A percentile compares a stretch with the other conserved stretches of the same genome.
Conservation (phyloP, 2,329 filamentous ascomycete genomes). For the Trichoderma aggressivum region DNA sequence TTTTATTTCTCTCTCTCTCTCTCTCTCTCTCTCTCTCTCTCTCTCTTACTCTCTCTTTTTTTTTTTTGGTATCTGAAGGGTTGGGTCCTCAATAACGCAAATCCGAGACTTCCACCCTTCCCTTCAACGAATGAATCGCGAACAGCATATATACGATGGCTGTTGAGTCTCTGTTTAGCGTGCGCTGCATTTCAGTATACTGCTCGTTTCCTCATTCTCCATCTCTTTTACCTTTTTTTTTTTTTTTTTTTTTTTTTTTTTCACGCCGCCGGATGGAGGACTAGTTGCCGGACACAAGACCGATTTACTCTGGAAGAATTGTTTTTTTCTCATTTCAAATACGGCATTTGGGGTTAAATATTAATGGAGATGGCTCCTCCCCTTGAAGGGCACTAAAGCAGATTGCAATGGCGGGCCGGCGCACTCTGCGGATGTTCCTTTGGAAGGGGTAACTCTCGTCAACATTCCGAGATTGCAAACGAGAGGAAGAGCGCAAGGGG, state of each 20-base stretch:
- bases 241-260: neutral
- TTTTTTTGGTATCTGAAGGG: neutral
- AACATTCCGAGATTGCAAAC: neutral
- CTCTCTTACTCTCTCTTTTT: neutral
- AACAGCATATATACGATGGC: neutral
- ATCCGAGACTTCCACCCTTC: neutral
- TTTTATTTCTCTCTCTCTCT: neutral
- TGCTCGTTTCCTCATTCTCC: neutral
- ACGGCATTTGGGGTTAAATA: neutral
- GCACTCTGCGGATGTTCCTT: neutral
- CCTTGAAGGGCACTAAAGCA: neutral
- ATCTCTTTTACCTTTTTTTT: neutral
- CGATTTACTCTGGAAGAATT: neutral
- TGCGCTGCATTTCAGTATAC: neutral
- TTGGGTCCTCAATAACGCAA: neutral
- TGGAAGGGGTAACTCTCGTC: neutral
- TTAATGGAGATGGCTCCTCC: conserved; percentile 6
- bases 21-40: neutral
- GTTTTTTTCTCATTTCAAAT: neutral
- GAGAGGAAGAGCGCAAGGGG: neutral
- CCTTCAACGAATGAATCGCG: neutral
- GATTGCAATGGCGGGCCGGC: neutral
- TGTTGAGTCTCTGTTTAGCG: neutral
- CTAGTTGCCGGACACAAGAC: conserved; percentile 19
- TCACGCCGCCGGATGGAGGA: conserved; percentile 28